Percentiles rank a stretch among this genome's conserved stretches.
These are phyloP conservation scores for Spiraea crenata DNA, from an alignment of 331 rosid species.

Conservation along the genomic window DNA sequence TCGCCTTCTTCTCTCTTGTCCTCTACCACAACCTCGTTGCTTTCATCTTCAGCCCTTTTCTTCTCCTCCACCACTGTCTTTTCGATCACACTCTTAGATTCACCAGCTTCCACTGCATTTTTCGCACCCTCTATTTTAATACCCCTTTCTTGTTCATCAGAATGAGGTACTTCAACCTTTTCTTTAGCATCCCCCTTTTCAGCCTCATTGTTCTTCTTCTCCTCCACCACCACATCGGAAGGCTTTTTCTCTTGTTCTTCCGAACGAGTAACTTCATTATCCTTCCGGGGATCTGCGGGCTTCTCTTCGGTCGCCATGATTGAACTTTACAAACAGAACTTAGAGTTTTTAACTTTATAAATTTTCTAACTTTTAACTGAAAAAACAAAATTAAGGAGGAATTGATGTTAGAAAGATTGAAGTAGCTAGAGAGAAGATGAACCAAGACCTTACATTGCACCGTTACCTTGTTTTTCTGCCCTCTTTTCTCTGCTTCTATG, in stretches of 20 bases:
- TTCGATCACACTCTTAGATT: not conserved
- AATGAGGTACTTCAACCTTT: too few relatives aligned
- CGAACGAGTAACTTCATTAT: not conserved
- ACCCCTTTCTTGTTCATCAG: too few relatives aligned
- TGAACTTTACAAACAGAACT: not conserved
- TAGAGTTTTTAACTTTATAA: not conserved
- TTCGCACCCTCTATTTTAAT: not conserved
- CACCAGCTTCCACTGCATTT: not conserved
- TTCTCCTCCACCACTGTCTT: not conserved
- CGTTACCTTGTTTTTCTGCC: slow-evolving; percentile 4
- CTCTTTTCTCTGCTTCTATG: not conserved
- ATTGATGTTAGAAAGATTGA: not conserved
- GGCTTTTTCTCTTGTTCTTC: not conserved
- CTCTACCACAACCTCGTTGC: not conserved
- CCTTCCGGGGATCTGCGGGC: not conserved
- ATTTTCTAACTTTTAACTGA: not conserved
- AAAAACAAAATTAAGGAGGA: not conserved
- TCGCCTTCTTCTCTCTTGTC: not conserved
- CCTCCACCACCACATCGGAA: not conserved
- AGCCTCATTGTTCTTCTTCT: slow-evolving; percentile 4
- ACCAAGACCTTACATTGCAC: not conserved
- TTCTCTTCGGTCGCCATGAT: slow-evolving; percentile 3
- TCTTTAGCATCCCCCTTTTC: too few relatives aligned
- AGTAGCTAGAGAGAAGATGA: not conserved
- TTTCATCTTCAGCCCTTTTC: not conserved